These are phyloP conservation scores for Fusarium nisikadoi DNA, from an alignment of 2,329 filamentous ascomycete genomes.

Conservation along the genomic window DNA sequence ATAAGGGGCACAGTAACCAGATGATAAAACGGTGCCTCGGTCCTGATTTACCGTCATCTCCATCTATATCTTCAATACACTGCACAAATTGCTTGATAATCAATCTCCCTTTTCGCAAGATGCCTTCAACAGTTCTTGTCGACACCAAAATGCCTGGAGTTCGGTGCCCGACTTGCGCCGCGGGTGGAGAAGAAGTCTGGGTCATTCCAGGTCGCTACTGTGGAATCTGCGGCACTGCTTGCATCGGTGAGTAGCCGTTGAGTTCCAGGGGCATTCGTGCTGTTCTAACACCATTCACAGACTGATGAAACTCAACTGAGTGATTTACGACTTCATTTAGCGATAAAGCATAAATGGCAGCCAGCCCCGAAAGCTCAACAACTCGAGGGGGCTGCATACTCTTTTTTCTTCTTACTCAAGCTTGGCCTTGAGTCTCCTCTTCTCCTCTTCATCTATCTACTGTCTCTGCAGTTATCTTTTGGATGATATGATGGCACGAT, in stretches of 20 bases:
- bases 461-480: neutral
- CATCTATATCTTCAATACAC: fast-evolving
- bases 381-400: fast-evolving
- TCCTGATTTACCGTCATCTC: neutral
- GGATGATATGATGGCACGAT: neutral
- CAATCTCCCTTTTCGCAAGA: neutral
- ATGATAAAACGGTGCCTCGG: neutral
- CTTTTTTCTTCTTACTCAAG: neutral
- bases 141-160: neutral
- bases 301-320: neutral
- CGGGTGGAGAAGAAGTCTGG: neutral
- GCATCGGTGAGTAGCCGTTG: neutral
- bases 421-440: neutral
- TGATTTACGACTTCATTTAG: neutral
- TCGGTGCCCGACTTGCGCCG: neutral
- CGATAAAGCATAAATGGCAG: neutral
- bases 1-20: neutral
- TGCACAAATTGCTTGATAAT: too few relatives aligned
- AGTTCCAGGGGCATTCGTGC: neutral
- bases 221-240: neutral
- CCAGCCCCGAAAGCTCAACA: too few relatives aligned
- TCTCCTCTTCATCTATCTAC: neutral
- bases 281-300: neutral
- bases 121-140: neutral
- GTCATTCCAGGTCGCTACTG: neutral